Conservation (phyloP, 139 green algal genomes). For the Helicosporidium sp. region DNA sequence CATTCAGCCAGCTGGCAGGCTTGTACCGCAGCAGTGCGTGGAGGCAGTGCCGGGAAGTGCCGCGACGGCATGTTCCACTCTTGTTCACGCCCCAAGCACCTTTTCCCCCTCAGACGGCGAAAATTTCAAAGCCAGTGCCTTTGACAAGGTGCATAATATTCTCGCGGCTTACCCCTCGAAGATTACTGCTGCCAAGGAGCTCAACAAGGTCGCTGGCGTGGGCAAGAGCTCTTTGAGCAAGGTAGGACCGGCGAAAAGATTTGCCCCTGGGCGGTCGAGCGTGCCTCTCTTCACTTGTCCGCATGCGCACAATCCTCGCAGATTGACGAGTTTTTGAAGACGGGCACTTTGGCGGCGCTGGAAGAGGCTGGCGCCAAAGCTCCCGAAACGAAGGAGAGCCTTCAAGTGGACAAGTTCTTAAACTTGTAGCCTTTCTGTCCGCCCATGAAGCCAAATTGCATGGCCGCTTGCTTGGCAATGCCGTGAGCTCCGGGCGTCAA, state of each 20-base stretch:
- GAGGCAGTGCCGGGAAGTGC: neutral
- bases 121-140: slow-evolving; percentile 4
- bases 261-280: too few species aligned
- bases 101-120: neutral
- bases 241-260: neutral
- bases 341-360: neutral
- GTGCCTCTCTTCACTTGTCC: too few species aligned
- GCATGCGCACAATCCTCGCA: too few species aligned
- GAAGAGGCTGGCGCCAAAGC: neutral
- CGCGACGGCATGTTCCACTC: neutral
- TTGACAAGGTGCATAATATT: neutral
- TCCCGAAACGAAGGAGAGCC: too few species aligned
- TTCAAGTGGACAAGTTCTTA: too few species aligned
- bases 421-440: too few species aligned
- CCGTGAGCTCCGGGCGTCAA: too few species aligned
- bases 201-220: slow-evolving; percentile 6
- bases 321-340: slow-evolving; percentile 5
- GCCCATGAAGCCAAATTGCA: too few species aligned
- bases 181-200: slow-evolving; percentile 5
- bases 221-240: slow-evolving; percentile 2
- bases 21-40: neutral
- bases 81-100: neutral
- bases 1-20: slow-evolving; percentile 1
- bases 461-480: too few species aligned
- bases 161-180: neutral